Conservation (phyloP, 768 basidiomycete species). For the Lactarius deliciosus region DNA sequence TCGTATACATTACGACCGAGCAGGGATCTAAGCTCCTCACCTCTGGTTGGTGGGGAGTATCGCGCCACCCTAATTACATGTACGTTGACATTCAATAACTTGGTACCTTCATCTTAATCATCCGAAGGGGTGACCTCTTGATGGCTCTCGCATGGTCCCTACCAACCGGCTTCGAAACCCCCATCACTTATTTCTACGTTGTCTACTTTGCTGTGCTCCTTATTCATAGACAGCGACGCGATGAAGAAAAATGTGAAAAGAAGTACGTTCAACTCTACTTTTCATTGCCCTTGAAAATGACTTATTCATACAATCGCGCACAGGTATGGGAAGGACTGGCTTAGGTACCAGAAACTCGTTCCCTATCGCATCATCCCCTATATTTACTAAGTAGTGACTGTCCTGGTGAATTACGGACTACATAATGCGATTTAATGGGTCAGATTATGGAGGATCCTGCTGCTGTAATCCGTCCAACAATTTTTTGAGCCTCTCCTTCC, state of each 20-base stretch:
- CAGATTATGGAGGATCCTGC: not conserved
- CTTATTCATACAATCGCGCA: slow-evolving; percentile 1
- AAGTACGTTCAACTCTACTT: slow-evolving; percentile 40
- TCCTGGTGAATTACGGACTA: not conserved
- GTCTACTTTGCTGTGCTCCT: slow-evolving; percentile 87
- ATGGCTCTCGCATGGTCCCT: slow-evolving; percentile 94
- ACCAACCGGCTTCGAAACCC: slow-evolving; percentile 87
- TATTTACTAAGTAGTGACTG: slow-evolving; percentile 53
- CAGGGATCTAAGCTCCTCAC: slow-evolving; percentile 88
- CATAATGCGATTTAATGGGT: not conserved
- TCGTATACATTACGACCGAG: slow-evolving; percentile 75
- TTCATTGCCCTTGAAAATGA: not conserved
- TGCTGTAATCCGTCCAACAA: slow-evolving; percentile 35
- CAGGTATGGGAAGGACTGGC: slow-evolving; percentile 95
- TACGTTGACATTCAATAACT: slow-evolving; percentile 36
- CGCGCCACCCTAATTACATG: slow-evolving; percentile 92
- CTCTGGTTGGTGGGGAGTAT: slow-evolving; percentile 97
- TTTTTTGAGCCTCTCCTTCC: slow-evolving; percentile 66
- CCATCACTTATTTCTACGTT: slow-evolving; percentile 95
- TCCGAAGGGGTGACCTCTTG: slow-evolving; percentile 70
- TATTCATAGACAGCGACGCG: slow-evolving; percentile 84
- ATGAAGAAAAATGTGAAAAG: slow-evolving; percentile 86
- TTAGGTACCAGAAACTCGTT: slow-evolving; percentile 82
- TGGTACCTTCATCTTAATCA: not conserved
- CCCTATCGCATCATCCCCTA: slow-evolving; percentile 86